A percentile compares a stretch with the other conserved stretches of the same genome.
Conservation (phyloP, 2,329 filamentous ascomycete genomes). For the Tolypocladium capitatum region DNA sequence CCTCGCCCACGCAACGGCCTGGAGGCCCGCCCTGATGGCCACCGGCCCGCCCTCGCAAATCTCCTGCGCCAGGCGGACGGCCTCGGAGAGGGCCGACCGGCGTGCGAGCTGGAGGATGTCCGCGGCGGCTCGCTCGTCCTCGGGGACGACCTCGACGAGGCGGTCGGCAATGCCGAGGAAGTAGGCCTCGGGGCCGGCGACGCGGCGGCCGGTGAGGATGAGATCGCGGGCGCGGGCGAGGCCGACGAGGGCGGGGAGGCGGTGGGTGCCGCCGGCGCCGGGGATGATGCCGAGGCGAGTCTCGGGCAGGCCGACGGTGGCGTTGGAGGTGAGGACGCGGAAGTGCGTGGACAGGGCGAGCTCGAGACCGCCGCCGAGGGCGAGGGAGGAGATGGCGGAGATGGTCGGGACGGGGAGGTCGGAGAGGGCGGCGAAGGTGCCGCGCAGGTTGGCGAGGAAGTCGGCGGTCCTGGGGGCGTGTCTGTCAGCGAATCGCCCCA, state of each 20-base stretch:
- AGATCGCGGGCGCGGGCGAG: constrained; percentile 72
- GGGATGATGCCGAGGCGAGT: constrained; percentile 89
- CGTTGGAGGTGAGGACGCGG: constrained; percentile 71
- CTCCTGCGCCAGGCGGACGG: constrained; percentile 64
- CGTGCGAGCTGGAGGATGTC: constrained; percentile 44
- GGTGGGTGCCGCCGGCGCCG: constrained; percentile 83
- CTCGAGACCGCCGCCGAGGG: constrained; percentile 87
- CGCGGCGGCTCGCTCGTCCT: constrained; percentile 29
- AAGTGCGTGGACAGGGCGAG: constrained; percentile 81
- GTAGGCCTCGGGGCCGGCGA: constrained; percentile 75
- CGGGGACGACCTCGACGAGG: constrained; percentile 64
- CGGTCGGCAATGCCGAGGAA: constrained; percentile 82
- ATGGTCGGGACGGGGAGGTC: constrained; percentile 79
- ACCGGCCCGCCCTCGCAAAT: constrained; percentile 86
- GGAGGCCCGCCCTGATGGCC: constrained; percentile 64
- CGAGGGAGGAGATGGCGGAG: constrained; percentile 70
- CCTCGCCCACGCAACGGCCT: constrained; percentile 59
- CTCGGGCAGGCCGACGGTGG: constrained; percentile 73
- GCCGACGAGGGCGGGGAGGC: constrained; percentile 72
- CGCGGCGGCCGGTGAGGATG: constrained; percentile 78
- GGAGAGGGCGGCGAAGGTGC: constrained; percentile 61
- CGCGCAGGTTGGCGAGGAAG: constrained; percentile 67
- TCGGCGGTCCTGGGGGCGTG: constrained; percentile 47
- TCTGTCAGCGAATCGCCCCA: not conserved
- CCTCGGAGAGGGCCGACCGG: constrained; percentile 57